Base-by-base conservation (phyloP, 2,329 filamentous ascomycete species). In the Diaporthe aspalathi region DNA sequence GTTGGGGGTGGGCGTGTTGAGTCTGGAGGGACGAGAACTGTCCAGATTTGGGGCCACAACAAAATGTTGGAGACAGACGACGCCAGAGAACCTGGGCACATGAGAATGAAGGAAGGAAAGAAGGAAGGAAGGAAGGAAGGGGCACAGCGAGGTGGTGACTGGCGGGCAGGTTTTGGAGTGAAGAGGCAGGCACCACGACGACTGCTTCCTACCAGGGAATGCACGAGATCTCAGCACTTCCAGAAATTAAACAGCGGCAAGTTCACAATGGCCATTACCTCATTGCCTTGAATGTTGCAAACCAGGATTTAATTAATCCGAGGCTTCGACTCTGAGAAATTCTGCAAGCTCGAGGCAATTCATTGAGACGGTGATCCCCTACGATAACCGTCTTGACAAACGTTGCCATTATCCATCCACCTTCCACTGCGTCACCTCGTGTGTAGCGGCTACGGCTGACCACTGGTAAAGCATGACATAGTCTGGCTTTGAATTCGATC, bases 111-210 rank as follows among this genome's bases (percentile, higher is more conserved):
- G n/a, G n/a, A n/a, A n/a, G n/a, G n/a, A 35, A 7, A 14, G 9
- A 47, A 6, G 43, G 60, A 65, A 65, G 45, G 45, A 35, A 7
- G n/a, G 9, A 47, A 6, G 43, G 60, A 65, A 65, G 45, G 45
- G 38, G 35, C 29, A 16, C n/a, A 24, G n/a, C n/a, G 9, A 49
- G 6, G 14, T 35, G 60, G 29, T 7, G 9, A n/a, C n/a, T n/a
- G n/a, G n/a, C n/a, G n/a, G n/a, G n/a, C n/a, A 16, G 17, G 45
- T 38, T 27, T n/a, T 50, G 29, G 24, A 14, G 16, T 20, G n/a
- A 12, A 38, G 43, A 17, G 50, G 60, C 27, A 65, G 60, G 43
- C 29, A 65, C 60, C 17, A 12, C 6, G 43, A 32, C 43, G 20
- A 14, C 29, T 49, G 50, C 45, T 35, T 22, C n/a, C 57, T 49